phyloP scores from a whole-genome alignment of 495 filamentous ascomycete species.

The Aspergillus panamensis region DNA sequence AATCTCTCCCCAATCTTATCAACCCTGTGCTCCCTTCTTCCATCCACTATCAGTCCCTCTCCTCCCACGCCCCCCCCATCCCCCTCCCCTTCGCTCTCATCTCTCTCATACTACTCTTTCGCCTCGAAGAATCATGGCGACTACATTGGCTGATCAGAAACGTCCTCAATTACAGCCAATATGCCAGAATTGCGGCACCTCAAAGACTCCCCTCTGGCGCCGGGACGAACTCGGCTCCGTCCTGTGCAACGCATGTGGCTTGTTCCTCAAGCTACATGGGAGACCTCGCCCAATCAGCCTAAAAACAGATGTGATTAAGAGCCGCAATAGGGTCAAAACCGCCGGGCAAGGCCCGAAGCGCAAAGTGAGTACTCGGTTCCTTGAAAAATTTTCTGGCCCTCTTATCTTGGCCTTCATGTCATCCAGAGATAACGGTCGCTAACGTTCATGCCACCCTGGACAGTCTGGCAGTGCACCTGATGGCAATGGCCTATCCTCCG shows the following conservation, averaged over 20 bases:
- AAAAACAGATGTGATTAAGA: conserved; percentile 99
- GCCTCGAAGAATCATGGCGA: conserved; percentile 48
- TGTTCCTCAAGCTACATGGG: conserved; percentile 96
- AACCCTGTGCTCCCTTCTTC: conserved; percentile 25
- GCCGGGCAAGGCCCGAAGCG: conserved; percentile 80
- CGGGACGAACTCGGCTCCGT: conserved; percentile 93
- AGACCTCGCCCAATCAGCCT: conserved; percentile 89
- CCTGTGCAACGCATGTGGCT: conserved; percentile 98
- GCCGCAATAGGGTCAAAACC: conserved; percentile 95
- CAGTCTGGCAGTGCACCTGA: conserved; percentile 52
- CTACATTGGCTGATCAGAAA: conserved; percentile 54
- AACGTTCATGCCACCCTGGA: conserved; percentile 21
- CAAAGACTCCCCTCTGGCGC: conserved; percentile 94
- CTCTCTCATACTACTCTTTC: conserved; percentile 19
- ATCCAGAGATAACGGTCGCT: conserved; percentile 30
- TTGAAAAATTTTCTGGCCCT: conserved; percentile 29
- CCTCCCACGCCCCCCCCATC: conserved; percentile 11
- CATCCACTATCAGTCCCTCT: conserved; percentile 30
- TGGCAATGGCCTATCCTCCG: conserved; percentile 52
- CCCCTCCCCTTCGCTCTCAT: conserved; percentile 20
- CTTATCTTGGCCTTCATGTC: conserved; percentile 7
- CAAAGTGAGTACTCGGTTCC: conserved; percentile 59
- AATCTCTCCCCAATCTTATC: conserved; percentile 55
- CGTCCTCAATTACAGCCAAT: conserved; percentile 75
- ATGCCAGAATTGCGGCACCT: conserved; percentile 95